Base-by-base conservation (phyloP, 495 filamentous ascomycete genomes). In the Penicillium waksmanii region DNA sequence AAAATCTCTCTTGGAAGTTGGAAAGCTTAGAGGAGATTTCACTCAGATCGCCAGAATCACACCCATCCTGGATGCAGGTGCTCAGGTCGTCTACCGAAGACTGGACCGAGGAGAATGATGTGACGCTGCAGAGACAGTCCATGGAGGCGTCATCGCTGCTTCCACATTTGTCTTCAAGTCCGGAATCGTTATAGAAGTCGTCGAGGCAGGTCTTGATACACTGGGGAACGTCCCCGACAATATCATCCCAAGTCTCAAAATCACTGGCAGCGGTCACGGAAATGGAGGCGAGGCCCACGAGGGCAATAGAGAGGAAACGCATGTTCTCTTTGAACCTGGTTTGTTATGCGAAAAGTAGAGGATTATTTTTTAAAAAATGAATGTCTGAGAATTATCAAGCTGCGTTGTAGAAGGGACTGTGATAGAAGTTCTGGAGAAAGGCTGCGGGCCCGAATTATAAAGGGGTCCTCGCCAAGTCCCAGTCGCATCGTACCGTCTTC, bases 171-270 rank as follows among this genome's bases (percentile, higher is more conserved):
- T 18, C 27, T 17, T 56, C 27, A 8, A 56, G 53, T 36, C 53
- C 53, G 17, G 42, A 15, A 25, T 27, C 10, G 23, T 33, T 48
- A 27, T 56, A 56, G 42, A 47, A 56, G 21, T 56, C 27, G 53
- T 36, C 23, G 3, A 48, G 13, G 34, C 53, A 56, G 3, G 40
- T 47, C 25, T 56, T 48, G 7, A 48, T 56, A 27, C 53, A 56
- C 25, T 56, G 40, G 10, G 43, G 53, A 11, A 56, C 42, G 42
- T 56, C 53, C 6, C 53, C 53, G 2, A 56, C 53, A 13, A 47
- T 19, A 9, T 56, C 53, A 17, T 49, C 13, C 53, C 53, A 56
- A 5, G 53, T 46, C 1, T 47, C 25, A 21, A 23, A 42, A 11
- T 49, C 53, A 15, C 12, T 17, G 53, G 42, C 53, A 5, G 33